These are phyloP conservation scores for Claviceps digitariae DNA, from an alignment of 2,329 filamentous ascomycete genomes.

Conservation along the genomic window DNA sequence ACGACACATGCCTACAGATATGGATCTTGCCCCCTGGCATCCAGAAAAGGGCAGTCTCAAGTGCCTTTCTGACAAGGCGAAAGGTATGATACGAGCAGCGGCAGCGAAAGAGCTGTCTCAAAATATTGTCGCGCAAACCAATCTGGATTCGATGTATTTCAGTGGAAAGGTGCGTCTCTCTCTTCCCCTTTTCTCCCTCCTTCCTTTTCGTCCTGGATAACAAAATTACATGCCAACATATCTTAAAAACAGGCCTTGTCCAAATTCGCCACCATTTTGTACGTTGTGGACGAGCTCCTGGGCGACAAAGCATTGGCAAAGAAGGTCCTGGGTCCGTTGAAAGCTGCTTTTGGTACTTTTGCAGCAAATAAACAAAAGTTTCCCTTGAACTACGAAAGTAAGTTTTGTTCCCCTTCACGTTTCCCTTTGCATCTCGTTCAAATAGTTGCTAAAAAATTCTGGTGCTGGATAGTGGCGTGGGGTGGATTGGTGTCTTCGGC, in stretches of 20 bases:
- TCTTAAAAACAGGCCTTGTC: slow-evolving; percentile 42
- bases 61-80: slow-evolving; percentile 37
- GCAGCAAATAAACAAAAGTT: slow-evolving; percentile 53
- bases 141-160: slow-evolving; percentile 83
- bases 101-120: slow-evolving; percentile 64
- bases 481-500: slow-evolving; percentile 68
- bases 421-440: not conserved
- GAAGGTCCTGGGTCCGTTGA: slow-evolving; percentile 46
- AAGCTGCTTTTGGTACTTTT: slow-evolving; percentile 53
- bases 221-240: not conserved
- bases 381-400: slow-evolving; percentile 51
- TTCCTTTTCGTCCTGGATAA: not conserved
- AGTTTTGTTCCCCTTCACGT: slow-evolving; percentile 13
- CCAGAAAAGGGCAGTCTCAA: slow-evolving; percentile 34
- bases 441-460: not conserved
- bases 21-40: slow-evolving; percentile 72
- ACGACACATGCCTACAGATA: slow-evolving; percentile 51
- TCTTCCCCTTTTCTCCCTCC: not conserved
- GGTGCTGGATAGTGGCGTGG: slow-evolving; percentile 42
- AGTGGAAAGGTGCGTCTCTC: slow-evolving; percentile 55
- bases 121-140: slow-evolving; percentile 57
- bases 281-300: slow-evolving; percentile 50
- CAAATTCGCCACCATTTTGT: slow-evolving; percentile 60
- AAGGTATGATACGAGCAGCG: slow-evolving; percentile 43
- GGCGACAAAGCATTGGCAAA: slow-evolving; percentile 43